Conservation (phyloP, 371 early-diverging fungal genomes). For the Rhizopus microsporus region DNA sequence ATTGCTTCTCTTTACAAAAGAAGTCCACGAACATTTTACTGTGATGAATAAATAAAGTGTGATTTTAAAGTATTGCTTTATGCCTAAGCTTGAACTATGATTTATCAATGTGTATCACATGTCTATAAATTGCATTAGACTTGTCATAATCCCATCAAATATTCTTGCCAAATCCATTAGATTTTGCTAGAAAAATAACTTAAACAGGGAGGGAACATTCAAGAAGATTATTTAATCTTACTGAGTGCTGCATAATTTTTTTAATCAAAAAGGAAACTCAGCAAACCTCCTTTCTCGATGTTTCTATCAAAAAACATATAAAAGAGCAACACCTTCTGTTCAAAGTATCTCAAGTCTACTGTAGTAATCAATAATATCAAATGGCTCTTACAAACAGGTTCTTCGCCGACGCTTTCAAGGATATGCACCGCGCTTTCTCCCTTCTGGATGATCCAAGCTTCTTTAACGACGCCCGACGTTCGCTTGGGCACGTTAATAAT, state of each 20-base stretch:
- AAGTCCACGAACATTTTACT: too few relatives aligned
- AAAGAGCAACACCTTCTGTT: neutral
- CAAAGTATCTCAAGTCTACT: neutral
- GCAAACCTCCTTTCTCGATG: neutral
- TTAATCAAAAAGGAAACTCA: neutral
- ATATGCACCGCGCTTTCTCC: constrained; percentile 31
- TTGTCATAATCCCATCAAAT: too few relatives aligned
- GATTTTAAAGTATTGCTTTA: too few relatives aligned
- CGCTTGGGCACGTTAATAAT: constrained; percentile 4
- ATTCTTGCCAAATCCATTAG: too few relatives aligned
- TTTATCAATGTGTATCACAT: too few relatives aligned
- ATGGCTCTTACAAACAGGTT: constrained; percentile 35
- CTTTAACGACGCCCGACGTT: constrained; percentile 21
- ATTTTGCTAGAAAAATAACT: too few relatives aligned
- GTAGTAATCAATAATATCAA: neutral
- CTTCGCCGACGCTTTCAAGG: constrained; percentile 34
- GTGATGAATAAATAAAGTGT: too few relatives aligned
- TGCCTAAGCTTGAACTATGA: too few relatives aligned
- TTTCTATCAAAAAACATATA: neutral
- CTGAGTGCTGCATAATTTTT: neutral
- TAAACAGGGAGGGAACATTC: too few relatives aligned
- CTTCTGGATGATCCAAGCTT: constrained; percentile 36
- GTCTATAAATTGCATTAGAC: too few relatives aligned
- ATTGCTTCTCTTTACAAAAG: too few relatives aligned
- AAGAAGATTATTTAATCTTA: neutral